phyloP scores from a whole-genome alignment of 139 green algal species.

The Diplosphaera chodatii region DNA sequence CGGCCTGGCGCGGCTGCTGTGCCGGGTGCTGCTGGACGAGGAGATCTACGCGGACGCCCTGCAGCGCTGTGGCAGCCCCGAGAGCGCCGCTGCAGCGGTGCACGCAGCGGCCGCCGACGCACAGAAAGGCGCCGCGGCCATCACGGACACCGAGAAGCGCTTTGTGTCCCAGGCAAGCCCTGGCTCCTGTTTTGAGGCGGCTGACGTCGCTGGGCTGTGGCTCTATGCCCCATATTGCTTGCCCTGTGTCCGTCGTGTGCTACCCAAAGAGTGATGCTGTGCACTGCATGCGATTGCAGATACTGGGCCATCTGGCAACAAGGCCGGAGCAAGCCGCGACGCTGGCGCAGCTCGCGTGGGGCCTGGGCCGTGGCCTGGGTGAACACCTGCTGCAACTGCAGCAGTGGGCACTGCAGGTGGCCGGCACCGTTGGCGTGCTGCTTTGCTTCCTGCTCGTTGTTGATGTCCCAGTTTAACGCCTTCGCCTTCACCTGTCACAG shows the following conservation, averaged over 20 bases:
- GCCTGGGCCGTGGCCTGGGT: constrained; percentile 9
- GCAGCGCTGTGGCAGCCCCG: background rate
- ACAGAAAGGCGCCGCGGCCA: background rate
- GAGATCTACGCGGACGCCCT: background rate
- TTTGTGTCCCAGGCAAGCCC: constrained; percentile 4
- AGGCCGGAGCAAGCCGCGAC: background rate
- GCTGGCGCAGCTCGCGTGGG: background rate
- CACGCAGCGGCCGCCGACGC: background rate
- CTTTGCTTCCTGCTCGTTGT: background rate
- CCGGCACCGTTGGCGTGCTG: background rate
- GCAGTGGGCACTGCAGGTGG: constrained; percentile 40
- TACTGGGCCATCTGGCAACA: background rate
- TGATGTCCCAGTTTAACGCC: no score
- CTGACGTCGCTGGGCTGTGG: background rate
- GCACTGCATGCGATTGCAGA: constrained; percentile 1
- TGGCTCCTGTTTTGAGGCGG: no score
- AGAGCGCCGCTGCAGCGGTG: background rate
- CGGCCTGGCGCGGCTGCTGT: background rate
- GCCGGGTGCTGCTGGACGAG: background rate
- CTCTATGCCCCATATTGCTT: no score
- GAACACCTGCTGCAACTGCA: constrained; percentile 34
- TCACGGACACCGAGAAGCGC: constrained; percentile 5
- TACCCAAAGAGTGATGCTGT: no score
- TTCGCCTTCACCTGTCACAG: no score
- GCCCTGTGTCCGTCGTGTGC: no score